Evolutionary conservation across 208 protist genomes (phyloP).

Genomic region (Leptomonas seymouri): DNA sequence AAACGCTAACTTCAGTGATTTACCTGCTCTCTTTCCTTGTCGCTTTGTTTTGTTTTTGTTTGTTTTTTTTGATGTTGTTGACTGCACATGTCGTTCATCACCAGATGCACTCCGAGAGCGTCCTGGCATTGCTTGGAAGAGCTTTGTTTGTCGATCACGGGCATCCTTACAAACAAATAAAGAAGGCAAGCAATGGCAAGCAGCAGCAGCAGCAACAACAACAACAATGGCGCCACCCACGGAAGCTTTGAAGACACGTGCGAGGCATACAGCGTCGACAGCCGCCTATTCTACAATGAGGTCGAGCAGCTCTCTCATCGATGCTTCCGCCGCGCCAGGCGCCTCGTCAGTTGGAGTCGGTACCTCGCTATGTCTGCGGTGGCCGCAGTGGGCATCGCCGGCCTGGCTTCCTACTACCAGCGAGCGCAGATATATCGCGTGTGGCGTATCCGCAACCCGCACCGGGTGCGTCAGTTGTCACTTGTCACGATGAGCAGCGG

Average conservation of each 20-base stretch:
- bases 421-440: slow-evolving; percentile 52
- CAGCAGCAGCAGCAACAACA: slow-evolving; percentile 6
- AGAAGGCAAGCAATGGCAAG: neutral
- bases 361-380: slow-evolving; percentile 14
- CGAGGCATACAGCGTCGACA: slow-evolving; percentile 40
- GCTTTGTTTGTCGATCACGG: too few species aligned
- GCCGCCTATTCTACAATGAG: slow-evolving; percentile 52
- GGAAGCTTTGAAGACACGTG: slow-evolving; percentile 16
- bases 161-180: too few species aligned
- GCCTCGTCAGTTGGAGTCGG: slow-evolving; percentile 29
- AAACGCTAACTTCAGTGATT: too few species aligned
- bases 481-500: slow-evolving; percentile 14
- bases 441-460: slow-evolving; percentile 56
- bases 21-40: too few species aligned
- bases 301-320: slow-evolving; percentile 33
- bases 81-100: too few species aligned
- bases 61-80: too few species aligned
- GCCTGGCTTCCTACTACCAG: slow-evolving; percentile 41
- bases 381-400: slow-evolving; percentile 20
- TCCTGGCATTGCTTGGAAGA: too few species aligned
- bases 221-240: neutral
- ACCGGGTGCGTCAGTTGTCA: slow-evolving; percentile 26
- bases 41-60: too few species aligned
- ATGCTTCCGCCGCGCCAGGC: slow-evolving; percentile 17
- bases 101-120: too few species aligned